These are phyloP conservation scores for Rhodotorula graminis DNA, from an alignment of 768 basidiomycete genomes.

Conservation along the genomic window DNA sequence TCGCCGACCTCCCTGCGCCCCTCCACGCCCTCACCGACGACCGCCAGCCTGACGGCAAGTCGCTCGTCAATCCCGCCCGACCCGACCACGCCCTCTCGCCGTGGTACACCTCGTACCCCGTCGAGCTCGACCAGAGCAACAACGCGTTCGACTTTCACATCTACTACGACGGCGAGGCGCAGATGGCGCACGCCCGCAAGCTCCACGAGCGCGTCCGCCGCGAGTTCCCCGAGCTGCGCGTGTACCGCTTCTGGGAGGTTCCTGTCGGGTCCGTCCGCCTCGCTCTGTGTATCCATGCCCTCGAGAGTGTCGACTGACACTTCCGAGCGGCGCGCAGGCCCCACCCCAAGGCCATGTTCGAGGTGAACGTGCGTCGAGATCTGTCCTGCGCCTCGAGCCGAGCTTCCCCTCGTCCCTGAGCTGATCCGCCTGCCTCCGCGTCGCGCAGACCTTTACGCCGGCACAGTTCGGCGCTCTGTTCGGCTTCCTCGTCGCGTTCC, in stretches of 20 bases:
- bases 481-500: conserved; percentile 34
- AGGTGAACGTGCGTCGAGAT: conserved; percentile 10
- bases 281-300: no score
- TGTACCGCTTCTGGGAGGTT: conserved; percentile 35
- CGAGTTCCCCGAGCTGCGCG: conserved; percentile 39
- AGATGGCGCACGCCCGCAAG: conserved; percentile 26
- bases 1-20: neutral
- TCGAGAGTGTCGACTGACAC: neutral
- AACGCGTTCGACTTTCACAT: conserved; percentile 31
- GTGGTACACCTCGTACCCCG: conserved; percentile 25
- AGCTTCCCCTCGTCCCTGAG: neutral
- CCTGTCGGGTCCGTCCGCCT: conserved; percentile 18
- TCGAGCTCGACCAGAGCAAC: conserved; percentile 23
- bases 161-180: conserved; percentile 10
- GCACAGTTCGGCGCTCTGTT: conserved; percentile 32
- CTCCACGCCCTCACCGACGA: conserved; percentile 4
- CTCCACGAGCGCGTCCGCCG: conserved; percentile 37
- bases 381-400: no score
- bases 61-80: conserved; percentile 14
- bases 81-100: neutral
- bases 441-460: conserved; percentile 31
- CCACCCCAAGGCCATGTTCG: conserved; percentile 35
- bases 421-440: neutral
- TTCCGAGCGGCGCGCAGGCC: neutral
- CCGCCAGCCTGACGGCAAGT: conserved; percentile 19